A percentile compares a stretch with the other conserved stretches of the same genome.
phyloP scores from a whole-genome alignment of 1,284 basidiomycete genomes.

The Meripilus lineatus region DNA sequence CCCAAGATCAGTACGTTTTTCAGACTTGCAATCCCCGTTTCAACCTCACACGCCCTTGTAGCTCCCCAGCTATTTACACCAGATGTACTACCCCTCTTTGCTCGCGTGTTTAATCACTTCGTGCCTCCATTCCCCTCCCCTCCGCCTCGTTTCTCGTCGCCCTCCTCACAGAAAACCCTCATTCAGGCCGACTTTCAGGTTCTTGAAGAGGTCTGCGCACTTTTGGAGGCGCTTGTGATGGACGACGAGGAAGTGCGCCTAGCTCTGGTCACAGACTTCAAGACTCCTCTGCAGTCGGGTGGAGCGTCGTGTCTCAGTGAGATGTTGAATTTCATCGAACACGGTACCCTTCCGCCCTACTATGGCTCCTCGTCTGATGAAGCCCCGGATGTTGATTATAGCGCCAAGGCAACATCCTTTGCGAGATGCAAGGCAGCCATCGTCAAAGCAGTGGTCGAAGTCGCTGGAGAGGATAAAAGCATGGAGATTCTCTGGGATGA shows the following conservation, averaged over 20 bases:
- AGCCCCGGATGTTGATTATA: conserved; percentile 21
- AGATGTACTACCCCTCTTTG: conserved; percentile 58
- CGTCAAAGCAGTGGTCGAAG: conserved; percentile 81
- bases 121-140: conserved; percentile 45
- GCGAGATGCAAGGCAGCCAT: conserved; percentile 80
- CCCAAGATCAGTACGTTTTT: conserved; percentile 18
- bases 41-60: conserved; percentile 15
- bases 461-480: conserved; percentile 79
- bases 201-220: conserved; percentile 66
- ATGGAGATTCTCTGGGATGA: conserved; percentile 70
- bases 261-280: conserved; percentile 62
- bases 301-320: conserved; percentile 55
- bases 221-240: conserved; percentile 70
- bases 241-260: conserved; percentile 72
- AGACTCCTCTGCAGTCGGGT: conserved; percentile 51
- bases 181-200: conserved; percentile 66
- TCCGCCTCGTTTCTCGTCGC: conserved; percentile 35
- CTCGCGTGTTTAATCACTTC: conserved; percentile 53
- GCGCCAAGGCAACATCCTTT: conserved; percentile 63
- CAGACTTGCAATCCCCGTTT: neutral
- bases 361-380: conserved; percentile 38
- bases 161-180: conserved; percentile 43
- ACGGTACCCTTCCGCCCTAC: conserved; percentile 55
- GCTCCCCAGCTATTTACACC: conserved; percentile 54
- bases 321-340: conserved; percentile 71